Evolutionary conservation across 345 rosid genomes (phyloP).

Genomic region (Populus alba): DNA sequence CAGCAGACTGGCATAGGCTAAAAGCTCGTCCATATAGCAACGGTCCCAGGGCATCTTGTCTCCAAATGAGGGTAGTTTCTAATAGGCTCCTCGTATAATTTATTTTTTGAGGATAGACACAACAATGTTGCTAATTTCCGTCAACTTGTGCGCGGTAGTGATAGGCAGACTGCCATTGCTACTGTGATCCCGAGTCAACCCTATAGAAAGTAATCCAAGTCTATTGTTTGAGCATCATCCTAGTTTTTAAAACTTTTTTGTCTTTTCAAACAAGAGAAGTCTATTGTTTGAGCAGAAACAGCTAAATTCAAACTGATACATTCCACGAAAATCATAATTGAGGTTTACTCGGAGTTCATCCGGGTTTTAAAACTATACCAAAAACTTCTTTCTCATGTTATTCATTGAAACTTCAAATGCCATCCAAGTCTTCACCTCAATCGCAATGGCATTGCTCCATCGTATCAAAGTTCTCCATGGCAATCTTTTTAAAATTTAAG

Average conservation of each 20-base stretch:
- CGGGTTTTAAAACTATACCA: too few relatives aligned
- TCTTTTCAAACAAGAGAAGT: too few relatives aligned
- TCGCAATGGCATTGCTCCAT: slow-evolving; percentile 37
- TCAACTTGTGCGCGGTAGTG: background rate
- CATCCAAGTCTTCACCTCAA: slow-evolving; percentile 44
- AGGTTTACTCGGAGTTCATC: too few relatives aligned
- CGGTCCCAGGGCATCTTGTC: background rate
- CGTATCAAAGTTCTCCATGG: background rate
- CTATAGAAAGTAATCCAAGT: background rate
- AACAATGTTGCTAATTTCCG: background rate
- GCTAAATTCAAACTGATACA: too few relatives aligned
- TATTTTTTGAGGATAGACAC: background rate
- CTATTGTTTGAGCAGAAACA: too few relatives aligned
- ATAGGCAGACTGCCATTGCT: background rate
- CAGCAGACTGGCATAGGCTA: background rate
- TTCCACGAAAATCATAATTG: too few relatives aligned
- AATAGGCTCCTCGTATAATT: background rate
- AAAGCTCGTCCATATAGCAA: background rate
- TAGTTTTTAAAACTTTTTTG: too few relatives aligned
- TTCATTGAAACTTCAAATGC: background rate
- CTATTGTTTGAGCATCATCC: too few relatives aligned
- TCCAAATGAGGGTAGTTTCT: background rate
- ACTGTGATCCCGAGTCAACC: background rate
- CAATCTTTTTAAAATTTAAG: too few relatives aligned
- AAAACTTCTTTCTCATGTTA: too few relatives aligned